phyloP scores from a whole-genome alignment of 345 rosid genomes.

The Linum usitatissimum region DNA sequence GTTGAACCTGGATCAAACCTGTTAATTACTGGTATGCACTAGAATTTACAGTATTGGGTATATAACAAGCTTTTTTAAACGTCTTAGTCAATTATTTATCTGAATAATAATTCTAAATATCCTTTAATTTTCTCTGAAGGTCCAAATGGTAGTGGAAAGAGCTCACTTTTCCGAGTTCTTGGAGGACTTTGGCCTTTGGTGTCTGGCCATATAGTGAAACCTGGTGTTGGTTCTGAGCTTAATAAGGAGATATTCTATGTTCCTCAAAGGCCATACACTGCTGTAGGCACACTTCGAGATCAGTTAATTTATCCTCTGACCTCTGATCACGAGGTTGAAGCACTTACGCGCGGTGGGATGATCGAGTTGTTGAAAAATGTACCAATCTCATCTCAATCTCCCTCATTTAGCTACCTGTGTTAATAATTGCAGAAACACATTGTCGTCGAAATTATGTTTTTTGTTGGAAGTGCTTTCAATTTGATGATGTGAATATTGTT shows the following conservation, averaged over 20 bases:
- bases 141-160: slow-evolving; percentile 99
- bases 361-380: slow-evolving; percentile 87
- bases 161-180: slow-evolving; percentile 96
- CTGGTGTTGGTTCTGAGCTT: slow-evolving; percentile 97
- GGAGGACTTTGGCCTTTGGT: slow-evolving; percentile 99
- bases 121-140: slow-evolving; percentile 38
- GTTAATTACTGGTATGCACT: slow-evolving; percentile 80
- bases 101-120: not conserved
- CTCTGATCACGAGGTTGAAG: slow-evolving; percentile 50
- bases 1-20: slow-evolving; percentile 92
- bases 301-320: slow-evolving; percentile 98
- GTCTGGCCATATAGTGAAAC: slow-evolving; percentile 88
- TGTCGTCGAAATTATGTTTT: not conserved
- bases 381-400: slow-evolving; percentile 17
- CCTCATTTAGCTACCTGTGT: not conserved
- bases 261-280: slow-evolving; percentile 98
- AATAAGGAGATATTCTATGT: slow-evolving; percentile 97
- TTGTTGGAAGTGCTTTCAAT: not conserved
- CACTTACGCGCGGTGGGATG: slow-evolving; percentile 69
- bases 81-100: too few species aligned
- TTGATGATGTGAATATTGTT: slow-evolving; percentile 7
- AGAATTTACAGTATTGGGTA: slow-evolving; percentile 3
- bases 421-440: not conserved
- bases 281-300: slow-evolving; percentile 93
- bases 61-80: not conserved